Evolutionary conservation across 805 yeast genomes (phyloP), one percentile per base, ranked within the genome.

Genomic region (Saturnispora galanensis): DNA sequence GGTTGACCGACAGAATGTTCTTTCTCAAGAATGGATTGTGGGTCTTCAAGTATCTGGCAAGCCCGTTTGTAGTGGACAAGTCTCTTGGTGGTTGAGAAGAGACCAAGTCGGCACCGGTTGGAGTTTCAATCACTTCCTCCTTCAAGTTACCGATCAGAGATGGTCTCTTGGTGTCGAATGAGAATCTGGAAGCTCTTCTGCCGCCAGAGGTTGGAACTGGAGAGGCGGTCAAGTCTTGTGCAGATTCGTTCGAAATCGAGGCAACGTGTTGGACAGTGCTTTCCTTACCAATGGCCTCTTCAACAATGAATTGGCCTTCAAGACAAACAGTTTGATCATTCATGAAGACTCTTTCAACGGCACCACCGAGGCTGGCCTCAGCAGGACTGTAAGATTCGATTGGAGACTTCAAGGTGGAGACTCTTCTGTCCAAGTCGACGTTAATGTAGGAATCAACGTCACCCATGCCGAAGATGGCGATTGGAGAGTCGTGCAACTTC

Each of bases 1-100:
- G 90, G 59, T 81, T 80, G 44, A 94, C 97, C 31, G 96, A 86
- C 56, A 87, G 70, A 46, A 93, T 81, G 44, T 89, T 84, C 64
- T 81, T 83, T 61, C 96, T 79, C 64, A 88, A 73, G 77, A 90
- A 93, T 53, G 96, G 88, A 66, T 90, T 90, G 69, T 84, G 79
- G 55, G 74, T 67, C 62, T 94, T 80, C 60, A 93, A 79, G 65
- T 79, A 77, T 49, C 81, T 77, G 52, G 78, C 73, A 56, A 93
- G 74, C 30, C 93, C 89, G 58, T 89, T 80, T 53, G 89, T 83
- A 50, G 86, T 85, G 35, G 80, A 70, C 50, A 84, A 67, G 57
- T 80, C 83, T 50, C 79, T 74, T 56, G 88, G 82, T 41, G 78
- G 78, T 55, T 84, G 85, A 58, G 78, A 81, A 5, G 81, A 76